Evolutionary conservation across 768 basidiomycete genomes (phyloP), one percentile per base, ranked within the genome.

Genomic region (Lactarius hengduanensis): DNA sequence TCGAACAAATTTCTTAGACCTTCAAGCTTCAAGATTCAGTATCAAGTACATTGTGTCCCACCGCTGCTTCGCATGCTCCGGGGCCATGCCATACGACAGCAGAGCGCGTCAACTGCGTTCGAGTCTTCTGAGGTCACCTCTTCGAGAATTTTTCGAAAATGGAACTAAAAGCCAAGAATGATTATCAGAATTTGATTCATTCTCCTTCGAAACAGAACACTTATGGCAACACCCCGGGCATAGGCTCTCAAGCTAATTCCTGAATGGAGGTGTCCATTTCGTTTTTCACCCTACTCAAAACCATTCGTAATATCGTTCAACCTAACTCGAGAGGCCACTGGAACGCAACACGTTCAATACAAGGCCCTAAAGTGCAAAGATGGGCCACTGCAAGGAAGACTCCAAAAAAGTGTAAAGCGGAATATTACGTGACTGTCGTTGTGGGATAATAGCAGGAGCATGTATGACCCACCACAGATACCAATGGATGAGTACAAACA

Each of bases 401-500:
- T 36, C 55, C 36, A 26, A 43, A n/a, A 62, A 40, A n/a, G 4
- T 32, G 61, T 54, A 43, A 41, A 62, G 61, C 13, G 38, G 61
- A 47, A 40, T 43, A n/a, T 43, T 4, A 20, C 43, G 55, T 40
- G 61, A 38, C 36, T 38, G 55, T 36, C 22, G 9, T 55, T 53
- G 38, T 32, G 13, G 20, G 55, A 20, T 34, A 56, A 34, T 15
- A 20, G 38, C n/a, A 62, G 40, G 54, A 62, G 28, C 4, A 41
- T 18, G 40, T 43, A 62, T 7, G 55, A 43, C 30, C 41, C n/a
- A n/a, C 62, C 28, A 4, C 28, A 22, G 3, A 7, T 15, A 16
- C 40, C n/a, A 41, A 62, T 41, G 53, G 54, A 56, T 22, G 55
- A 34, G 13, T 34, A 40, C 15, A 22, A 62, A 55, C 32, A 43